A percentile compares a stretch with the other conserved stretches of the same genome.
Conservation (phyloP, 495 filamentous ascomycete species). For the Amniculicola lignicola region DNA sequence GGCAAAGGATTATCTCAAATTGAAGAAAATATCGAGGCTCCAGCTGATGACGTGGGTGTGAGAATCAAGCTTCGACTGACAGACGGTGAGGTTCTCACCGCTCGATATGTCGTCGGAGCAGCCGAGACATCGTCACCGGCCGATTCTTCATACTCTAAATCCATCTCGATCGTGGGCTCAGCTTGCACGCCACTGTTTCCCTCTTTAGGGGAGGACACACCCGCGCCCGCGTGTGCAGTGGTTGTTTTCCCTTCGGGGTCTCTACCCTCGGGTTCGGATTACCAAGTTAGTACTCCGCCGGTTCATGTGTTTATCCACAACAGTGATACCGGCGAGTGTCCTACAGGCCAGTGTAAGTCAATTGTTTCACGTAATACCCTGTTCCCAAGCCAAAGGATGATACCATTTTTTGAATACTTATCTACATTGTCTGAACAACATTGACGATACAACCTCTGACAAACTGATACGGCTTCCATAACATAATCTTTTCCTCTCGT, state of each 20-base stretch:
- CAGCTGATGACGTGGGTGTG: not conserved
- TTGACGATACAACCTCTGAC: slow-evolving; percentile 87
- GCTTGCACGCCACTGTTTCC: slow-evolving; percentile 64
- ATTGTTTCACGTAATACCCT: slow-evolving; percentile 16
- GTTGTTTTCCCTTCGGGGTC: slow-evolving; percentile 63
- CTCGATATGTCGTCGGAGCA: slow-evolving; percentile 53
- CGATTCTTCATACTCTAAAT: slow-evolving; percentile 37
- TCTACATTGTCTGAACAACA: slow-evolving; percentile 95
- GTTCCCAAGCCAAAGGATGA: slow-evolving; percentile 67
- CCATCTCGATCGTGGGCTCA: slow-evolving; percentile 67
- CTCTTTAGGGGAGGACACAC: slow-evolving; percentile 66
- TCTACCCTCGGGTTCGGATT: too few relatives aligned
- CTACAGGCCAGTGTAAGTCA: slow-evolving; percentile 78
- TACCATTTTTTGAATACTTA: slow-evolving; percentile 80
- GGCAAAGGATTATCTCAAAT: slow-evolving; percentile 61
- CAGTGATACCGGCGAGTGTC: slow-evolving; percentile 86
- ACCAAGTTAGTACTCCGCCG: slow-evolving; percentile 45
- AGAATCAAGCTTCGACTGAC: slow-evolving; percentile 52
- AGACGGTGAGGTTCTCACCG: slow-evolving; percentile 58
- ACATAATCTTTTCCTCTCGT: slow-evolving; percentile 1
- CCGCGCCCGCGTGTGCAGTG: slow-evolving; percentile 68
- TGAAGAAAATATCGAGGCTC: slow-evolving; percentile 6
- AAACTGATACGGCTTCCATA: slow-evolving; percentile 67
- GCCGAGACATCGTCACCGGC: slow-evolving; percentile 23
- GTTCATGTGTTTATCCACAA: slow-evolving; percentile 76